Base-by-base conservation (phyloP, 495 filamentous ascomycete genomes). In the Cairneyella variabilis region DNA sequence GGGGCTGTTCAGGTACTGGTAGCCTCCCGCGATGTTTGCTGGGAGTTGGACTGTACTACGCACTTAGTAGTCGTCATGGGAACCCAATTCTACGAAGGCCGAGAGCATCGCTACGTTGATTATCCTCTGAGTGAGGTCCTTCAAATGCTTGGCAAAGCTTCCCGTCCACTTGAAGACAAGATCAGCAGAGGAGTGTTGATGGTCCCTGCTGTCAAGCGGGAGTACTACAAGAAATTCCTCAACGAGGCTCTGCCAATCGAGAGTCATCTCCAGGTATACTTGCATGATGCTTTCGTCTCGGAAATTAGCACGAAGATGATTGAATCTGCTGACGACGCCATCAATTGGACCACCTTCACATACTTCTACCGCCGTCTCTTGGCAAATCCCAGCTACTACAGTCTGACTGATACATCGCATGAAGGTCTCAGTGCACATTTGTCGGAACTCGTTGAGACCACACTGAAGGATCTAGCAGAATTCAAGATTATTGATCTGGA, bases 151-250 rank as follows among this genome's bases (percentile, higher is more conserved):
- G 93, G 93, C 60, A 95, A 90, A 66, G 90, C 93, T 22, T 83
- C 87, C 25, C 86, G 90, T 48, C 76, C 89, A 5, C 79, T 84
- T 8, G 69, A 82, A 54, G 92, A 96, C 64, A 91, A 91, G 52
- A 72, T 83, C 20, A 86, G 90, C 45, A 88, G 86, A 54, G 95
- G 92, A 53, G 88, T 99, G 14, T 72, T 99, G 26, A 96, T 99
- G 91, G 84, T 96, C 4, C 89, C 92, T 3, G 85, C 86, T 16
- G 89, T 92, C 39, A 96, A 95, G 73, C 83, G 92, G 25, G 91
- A 96, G 53, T 99, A 97, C 69, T 97, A 97, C 79, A 91, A 91
- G 71, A 97, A 97, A 70, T 99, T 99, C 77, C 74, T 99, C 54
- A 92, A 93, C 65, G 93, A 99, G 65, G 95, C 93, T 1, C 74